These are phyloP conservation scores for Heteromeles arbutifolia DNA, from an alignment of 306 rosid genomes.

Conservation along the genomic window DNA sequence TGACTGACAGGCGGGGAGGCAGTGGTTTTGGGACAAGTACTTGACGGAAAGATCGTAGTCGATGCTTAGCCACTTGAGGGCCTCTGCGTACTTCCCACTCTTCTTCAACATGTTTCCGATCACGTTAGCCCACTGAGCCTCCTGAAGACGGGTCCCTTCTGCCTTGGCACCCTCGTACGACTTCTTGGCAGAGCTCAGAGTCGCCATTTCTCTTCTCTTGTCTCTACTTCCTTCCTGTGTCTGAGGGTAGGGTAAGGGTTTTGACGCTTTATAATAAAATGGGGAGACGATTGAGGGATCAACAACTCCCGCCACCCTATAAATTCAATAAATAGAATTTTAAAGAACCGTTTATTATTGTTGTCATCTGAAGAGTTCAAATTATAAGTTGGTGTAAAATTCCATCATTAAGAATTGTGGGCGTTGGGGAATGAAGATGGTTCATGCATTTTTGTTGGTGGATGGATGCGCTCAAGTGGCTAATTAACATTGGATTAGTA, in stretches of 20 bases:
- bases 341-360: no score
- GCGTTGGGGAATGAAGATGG: no score
- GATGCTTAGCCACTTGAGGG: slow-evolving; percentile 71
- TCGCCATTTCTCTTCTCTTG: no score
- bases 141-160: slow-evolving; percentile 68
- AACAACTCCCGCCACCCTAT: background rate
- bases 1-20: slow-evolving; percentile 79
- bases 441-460: no score
- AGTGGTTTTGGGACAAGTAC: slow-evolving; percentile 46
- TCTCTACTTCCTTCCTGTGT: no score
- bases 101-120: slow-evolving; percentile 59
- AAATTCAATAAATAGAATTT: no score
- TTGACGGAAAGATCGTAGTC: slow-evolving; percentile 60
- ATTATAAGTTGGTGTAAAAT: no score
- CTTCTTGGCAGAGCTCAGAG: slow-evolving; percentile 36
- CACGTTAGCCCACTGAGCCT: slow-evolving; percentile 89
- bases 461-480: no score
- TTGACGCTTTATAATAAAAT: background rate
- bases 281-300: background rate
- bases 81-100: slow-evolving; percentile 64
- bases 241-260: background rate
- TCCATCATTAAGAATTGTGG: no score
- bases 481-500: no score
- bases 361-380: no score
- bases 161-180: slow-evolving; percentile 53